A percentile compares a stretch with the other conserved stretches of the same genome.
phyloP scores from a whole-genome alignment of 1,284 basidiomycete genomes.

The Rhodotorula sp. region DNA sequence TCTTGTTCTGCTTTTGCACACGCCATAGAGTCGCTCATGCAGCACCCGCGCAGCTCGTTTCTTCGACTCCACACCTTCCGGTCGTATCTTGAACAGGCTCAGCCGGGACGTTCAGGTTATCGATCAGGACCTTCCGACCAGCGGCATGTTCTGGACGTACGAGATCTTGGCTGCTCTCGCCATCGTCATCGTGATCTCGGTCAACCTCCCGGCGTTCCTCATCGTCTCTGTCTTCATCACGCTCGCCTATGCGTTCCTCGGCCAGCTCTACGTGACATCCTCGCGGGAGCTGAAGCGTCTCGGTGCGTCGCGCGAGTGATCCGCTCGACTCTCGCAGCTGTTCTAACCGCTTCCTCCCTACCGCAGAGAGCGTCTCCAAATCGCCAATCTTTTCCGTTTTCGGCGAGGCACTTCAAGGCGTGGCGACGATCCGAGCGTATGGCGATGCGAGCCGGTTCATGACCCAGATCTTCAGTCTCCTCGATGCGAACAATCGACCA shows the following conservation, averaged over 20 bases:
- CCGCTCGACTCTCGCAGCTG: not conserved
- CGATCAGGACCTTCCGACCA: constrained; percentile 51
- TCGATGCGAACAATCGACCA: constrained; percentile 54
- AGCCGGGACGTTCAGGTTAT: constrained; percentile 51
- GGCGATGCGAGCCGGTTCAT: constrained; percentile 55
- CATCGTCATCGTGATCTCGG: constrained; percentile 43
- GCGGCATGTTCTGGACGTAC: constrained; percentile 49
- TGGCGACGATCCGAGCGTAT: constrained; percentile 56
- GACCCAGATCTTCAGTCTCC: constrained; percentile 50
- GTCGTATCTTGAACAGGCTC: constrained; percentile 56
- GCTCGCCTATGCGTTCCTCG: constrained; percentile 40
- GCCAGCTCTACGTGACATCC: constrained; percentile 53
- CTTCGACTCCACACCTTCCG: constrained; percentile 47
- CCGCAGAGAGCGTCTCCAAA: constrained; percentile 46
- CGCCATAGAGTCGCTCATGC: not conserved
- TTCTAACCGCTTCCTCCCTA: not conserved
- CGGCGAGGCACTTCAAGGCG: constrained; percentile 50
- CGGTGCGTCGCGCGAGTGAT: constrained; percentile 12
- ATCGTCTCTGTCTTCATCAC: constrained; percentile 51
- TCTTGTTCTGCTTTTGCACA: not conserved
- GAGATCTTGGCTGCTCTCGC: constrained; percentile 36
- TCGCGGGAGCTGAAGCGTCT: constrained; percentile 53
- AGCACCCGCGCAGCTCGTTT: constrained; percentile 32
- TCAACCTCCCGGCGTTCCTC: constrained; percentile 49
- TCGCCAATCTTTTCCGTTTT: constrained; percentile 50